Conservation (phyloP, 23 red algal genomes). For the Gracilaria gracilis region DNA sequence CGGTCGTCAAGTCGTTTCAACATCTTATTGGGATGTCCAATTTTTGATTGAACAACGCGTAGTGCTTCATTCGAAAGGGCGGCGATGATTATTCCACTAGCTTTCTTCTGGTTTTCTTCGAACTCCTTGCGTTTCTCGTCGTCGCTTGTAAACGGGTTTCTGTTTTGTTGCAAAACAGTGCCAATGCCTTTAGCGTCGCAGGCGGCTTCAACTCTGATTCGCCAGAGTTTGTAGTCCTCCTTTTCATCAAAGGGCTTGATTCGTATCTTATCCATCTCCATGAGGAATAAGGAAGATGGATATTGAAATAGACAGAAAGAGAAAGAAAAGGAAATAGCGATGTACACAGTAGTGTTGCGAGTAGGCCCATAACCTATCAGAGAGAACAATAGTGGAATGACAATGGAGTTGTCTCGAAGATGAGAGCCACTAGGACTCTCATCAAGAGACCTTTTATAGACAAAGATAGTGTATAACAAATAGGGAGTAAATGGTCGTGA, state of each 20-base stretch:
- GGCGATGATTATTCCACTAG: constrained; percentile 34
- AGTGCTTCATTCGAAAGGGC: constrained; percentile 39
- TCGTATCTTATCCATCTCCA: neutral
- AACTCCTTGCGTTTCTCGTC: constrained; percentile 29
- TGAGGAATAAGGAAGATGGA: neutral
- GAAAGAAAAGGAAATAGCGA: neutral
- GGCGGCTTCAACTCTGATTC: constrained; percentile 27
- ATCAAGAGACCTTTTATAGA: neutral
- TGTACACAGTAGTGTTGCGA: neutral
- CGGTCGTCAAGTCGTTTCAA: constrained; percentile 7
- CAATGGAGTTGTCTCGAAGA: neutral
- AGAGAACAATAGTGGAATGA: neutral
- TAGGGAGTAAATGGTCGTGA: no score
- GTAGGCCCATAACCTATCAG: neutral
- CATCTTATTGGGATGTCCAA: constrained; percentile 4
- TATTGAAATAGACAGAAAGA: no score
- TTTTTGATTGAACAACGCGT: constrained; percentile 20
- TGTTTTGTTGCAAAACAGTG: neutral
- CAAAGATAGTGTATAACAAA: neutral
- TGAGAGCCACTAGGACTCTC: neutral
- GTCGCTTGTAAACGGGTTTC: neutral
- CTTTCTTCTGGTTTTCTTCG: neutral
- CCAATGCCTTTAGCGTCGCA: constrained; percentile 25
- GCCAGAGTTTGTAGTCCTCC: constrained; percentile 33
- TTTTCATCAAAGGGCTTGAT: constrained; percentile 18